Base-by-base conservation (phyloP, 768 basidiomycete species). In the Tulasnella sp. region DNA sequence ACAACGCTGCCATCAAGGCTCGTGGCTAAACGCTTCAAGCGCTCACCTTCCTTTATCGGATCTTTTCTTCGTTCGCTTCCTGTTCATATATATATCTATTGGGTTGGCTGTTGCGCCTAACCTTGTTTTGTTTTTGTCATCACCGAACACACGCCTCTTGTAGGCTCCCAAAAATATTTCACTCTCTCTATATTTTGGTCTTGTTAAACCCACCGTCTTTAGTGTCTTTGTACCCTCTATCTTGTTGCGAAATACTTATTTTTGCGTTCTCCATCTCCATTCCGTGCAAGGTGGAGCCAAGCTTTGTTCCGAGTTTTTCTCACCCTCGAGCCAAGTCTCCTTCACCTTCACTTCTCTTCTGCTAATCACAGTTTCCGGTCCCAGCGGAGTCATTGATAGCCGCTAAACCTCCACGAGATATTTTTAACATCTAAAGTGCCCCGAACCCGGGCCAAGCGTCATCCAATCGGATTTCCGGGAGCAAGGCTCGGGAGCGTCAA, bases 1-100 rank as follows among this genome's bases (percentile, higher is more conserved):
- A 84, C 69, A 81, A 83, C 17, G 81, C 83, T 17, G 80, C 84
- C 2, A 70, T 86, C 76, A 86, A 85, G 76, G 80, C 80, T 8
- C 76, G 83, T 39, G 81, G 76, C 29, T 79, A 72, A 76, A 22
- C 22, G 1, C 52, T 12, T 29, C 32, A 32, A 9, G n/a, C 32
- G 29, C 9, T 59, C 52, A 26, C 9, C 17, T 29, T 22, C 12
- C 29, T 59, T 5, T 32, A n/a, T 59, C 22, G 52, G 52, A 26
- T 59, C 26, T 1, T 6, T 59, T 59, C n/a, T 59, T 12, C 1
- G 17, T 59, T 29, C n/a, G 5, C 32, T 32, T 59, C 26, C 32
- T 59, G 52, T 59, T 22, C 52, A 59, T 59, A 59, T 59, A 22
- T 59, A 29, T 59, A 59, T 59, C 52, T 59, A 29, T 59, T 8